These are phyloP conservation scores for Vanilla planifolia DNA, from an alignment of 106 monocot genomes.

Conservation along the genomic window DNA sequence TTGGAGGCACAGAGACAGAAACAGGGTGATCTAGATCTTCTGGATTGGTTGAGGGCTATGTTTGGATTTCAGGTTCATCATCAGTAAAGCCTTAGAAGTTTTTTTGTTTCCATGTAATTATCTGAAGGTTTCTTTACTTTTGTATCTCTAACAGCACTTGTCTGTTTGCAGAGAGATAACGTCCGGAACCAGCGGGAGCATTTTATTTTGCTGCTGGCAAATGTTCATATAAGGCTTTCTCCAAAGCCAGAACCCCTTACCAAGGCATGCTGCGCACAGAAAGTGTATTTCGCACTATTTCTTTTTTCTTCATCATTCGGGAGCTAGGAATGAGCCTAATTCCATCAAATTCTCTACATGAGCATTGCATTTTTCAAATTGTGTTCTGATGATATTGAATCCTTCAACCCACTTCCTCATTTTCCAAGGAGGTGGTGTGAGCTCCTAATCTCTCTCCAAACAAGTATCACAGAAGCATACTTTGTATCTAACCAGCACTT, in stretches of 20 bases:
- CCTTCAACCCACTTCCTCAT: too few species aligned
- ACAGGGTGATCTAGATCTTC: slow-evolving; percentile 74
- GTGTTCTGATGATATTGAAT: too few species aligned
- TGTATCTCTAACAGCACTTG: neutral
- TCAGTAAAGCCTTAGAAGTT: neutral
- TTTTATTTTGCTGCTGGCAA: slow-evolving; percentile 78
- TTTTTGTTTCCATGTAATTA: neutral
- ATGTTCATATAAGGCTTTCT: slow-evolving; percentile 73
- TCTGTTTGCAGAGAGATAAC: slow-evolving; percentile 69
- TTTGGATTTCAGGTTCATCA: slow-evolving; percentile 91
- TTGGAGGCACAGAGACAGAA: slow-evolving; percentile 82
- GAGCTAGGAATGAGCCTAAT: neutral
- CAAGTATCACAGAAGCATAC: too few species aligned
- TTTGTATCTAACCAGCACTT: too few species aligned
- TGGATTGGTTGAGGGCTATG: slow-evolving; percentile 94
- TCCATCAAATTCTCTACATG: too few species aligned
- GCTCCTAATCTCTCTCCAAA: too few species aligned
- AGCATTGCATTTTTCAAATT: too few species aligned
- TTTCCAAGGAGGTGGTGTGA: too few species aligned
- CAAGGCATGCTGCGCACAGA: slow-evolving; percentile 38
- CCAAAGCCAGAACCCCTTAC: slow-evolving; percentile 96
- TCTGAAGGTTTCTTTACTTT: neutral
- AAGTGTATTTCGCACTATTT: neutral
- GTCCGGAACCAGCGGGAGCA: slow-evolving; percentile 94
- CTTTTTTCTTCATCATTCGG: neutral